Evolutionary conservation across 768 basidiomycete species (phyloP), one percentile per base, ranked within the genome.

Genomic region (Boletus sp.): DNA sequence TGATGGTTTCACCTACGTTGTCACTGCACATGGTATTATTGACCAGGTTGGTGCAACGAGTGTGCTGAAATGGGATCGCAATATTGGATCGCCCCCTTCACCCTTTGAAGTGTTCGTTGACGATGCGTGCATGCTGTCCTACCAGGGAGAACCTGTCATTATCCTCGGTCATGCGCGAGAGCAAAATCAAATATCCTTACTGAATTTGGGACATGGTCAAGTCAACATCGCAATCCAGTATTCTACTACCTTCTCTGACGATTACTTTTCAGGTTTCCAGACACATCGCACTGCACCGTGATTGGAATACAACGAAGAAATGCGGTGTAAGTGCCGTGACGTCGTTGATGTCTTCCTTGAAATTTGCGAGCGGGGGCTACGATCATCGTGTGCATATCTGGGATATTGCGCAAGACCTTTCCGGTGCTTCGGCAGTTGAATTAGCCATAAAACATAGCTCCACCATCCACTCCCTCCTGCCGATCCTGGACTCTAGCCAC

Each of bases 371-470:
- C 9, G 82, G 80, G 28, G 80, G 81, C 6, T 74, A 79, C 47
- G 80, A 82, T 64, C 80, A 80, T 52, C 52, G 61, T 37, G 73
- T 83, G 17, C 80, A 80, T 54, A 63, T 81, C 7, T 82, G 82
- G 82, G 68, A 73, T 15, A 52, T 80, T 32, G 61, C 72, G 7
- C 63, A 66, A 5, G 73, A 75, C 58, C 50, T 73, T 39, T 65
- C 72, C 28, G 56, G 69, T 32, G 71, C 74, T 28, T 66, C 71
- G 2, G 62, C 71, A 0, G 59, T 59, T 7, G 65, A 67, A 33
- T 59, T 80, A 32, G 60, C 68, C 20, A 76, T 82, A 56, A 77
- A 69, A 53, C 82, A 82, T 60, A 69, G 62, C 28, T 76, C 80
- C 5, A 52, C 66, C 46, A 59, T 83, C 14, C 76, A 82, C 47